phyloP scores from a whole-genome alignment of 1,284 basidiomycete species.

The Trametes hirsuta region DNA sequence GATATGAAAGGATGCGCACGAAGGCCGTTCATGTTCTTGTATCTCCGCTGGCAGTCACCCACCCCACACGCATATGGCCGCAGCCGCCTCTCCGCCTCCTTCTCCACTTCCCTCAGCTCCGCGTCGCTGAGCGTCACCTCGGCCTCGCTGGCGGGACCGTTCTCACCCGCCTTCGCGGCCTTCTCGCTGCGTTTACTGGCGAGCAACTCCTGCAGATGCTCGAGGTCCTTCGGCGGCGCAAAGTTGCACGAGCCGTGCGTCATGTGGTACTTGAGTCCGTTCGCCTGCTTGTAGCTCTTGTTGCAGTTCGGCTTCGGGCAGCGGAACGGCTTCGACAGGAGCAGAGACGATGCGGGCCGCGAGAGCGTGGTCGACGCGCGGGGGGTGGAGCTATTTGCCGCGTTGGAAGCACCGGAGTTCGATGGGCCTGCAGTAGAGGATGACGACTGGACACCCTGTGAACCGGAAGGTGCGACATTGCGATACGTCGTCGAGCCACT shows the following conservation, averaged over 20 bases:
- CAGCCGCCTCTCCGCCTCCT: slow-evolving; percentile 80
- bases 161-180: slow-evolving; percentile 32
- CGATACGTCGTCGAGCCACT: slow-evolving; percentile 29
- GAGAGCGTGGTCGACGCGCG: slow-evolving; percentile 53
- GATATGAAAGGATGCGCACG: slow-evolving; percentile 40
- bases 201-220: slow-evolving; percentile 68
- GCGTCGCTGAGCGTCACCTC: slow-evolving; percentile 54
- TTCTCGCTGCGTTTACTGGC: slow-evolving; percentile 56
- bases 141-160: slow-evolving; percentile 16
- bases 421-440: slow-evolving; percentile 23
- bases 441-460: slow-evolving; percentile 22
- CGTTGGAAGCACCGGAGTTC: slow-evolving; percentile 14
- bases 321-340: slow-evolving; percentile 87
- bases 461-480: slow-evolving; percentile 27
- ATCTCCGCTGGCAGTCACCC: slow-evolving; percentile 89
- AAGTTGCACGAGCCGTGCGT: slow-evolving; percentile 94
- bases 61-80: slow-evolving; percentile 90
- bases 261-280: slow-evolving; percentile 96
- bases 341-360: slow-evolving; percentile 53
- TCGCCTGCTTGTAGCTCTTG: slow-evolving; percentile 98
- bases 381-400: slow-evolving; percentile 33
- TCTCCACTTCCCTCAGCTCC: slow-evolving; percentile 74
- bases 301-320: slow-evolving; percentile 98
- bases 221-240: slow-evolving; percentile 80
- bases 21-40: slow-evolving; percentile 98